A percentile compares a stretch with the other conserved stretches of the same genome.
These are phyloP conservation scores for Teratosphaeria gauchensis DNA, from an alignment of 2,329 filamentous ascomycete genomes.

Conservation along the genomic window DNA sequence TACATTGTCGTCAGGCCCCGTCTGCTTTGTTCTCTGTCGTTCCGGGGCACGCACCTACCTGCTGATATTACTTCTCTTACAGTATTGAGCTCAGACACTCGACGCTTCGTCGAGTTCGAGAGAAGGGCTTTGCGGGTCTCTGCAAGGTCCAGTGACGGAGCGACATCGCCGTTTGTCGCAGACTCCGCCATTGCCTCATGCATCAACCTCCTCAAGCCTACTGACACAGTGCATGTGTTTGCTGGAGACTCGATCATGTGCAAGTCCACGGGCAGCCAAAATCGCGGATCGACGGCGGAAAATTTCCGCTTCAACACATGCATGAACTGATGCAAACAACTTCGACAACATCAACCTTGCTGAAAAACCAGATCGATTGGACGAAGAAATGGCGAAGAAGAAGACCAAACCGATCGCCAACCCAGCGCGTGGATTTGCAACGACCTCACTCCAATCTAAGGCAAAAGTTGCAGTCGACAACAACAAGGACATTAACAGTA, in stretches of 20 bases:
- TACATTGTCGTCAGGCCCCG: neutral
- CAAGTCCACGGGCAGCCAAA: neutral
- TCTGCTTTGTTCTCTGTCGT: neutral
- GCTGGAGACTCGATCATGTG: neutral
- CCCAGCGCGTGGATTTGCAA: slow-evolving; percentile 85
- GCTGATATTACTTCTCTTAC: slow-evolving; percentile 34
- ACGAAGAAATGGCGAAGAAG: slow-evolving; percentile 50
- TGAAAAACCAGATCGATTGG: slow-evolving; percentile 6
- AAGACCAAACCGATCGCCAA: slow-evolving; percentile 87
- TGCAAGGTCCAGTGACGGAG: slow-evolving; percentile 12
- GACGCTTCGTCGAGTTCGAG: slow-evolving; percentile 39
- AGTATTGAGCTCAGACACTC: slow-evolving; percentile 34
- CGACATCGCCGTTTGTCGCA: slow-evolving; percentile 13
- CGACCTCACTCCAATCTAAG: slow-evolving; percentile 72
- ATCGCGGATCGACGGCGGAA: neutral
- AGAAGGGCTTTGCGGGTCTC: slow-evolving; percentile 31
- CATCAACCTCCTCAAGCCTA: neutral
- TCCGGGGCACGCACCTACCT: slow-evolving; percentile 26
- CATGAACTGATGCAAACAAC: too few relatives aligned
- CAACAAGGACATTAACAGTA: slow-evolving; percentile 18
- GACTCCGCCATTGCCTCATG: slow-evolving; percentile 12
- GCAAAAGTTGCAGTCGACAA: slow-evolving; percentile 51
- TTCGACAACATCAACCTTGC: neutral
- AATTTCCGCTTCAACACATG: too few relatives aligned
- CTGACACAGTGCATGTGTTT: neutral